Evolutionary conservation across 164 flowering plant genomes (phyloP), one percentile per base, ranked within the genome.

Genomic region (Cinnamomum chago): DNA sequence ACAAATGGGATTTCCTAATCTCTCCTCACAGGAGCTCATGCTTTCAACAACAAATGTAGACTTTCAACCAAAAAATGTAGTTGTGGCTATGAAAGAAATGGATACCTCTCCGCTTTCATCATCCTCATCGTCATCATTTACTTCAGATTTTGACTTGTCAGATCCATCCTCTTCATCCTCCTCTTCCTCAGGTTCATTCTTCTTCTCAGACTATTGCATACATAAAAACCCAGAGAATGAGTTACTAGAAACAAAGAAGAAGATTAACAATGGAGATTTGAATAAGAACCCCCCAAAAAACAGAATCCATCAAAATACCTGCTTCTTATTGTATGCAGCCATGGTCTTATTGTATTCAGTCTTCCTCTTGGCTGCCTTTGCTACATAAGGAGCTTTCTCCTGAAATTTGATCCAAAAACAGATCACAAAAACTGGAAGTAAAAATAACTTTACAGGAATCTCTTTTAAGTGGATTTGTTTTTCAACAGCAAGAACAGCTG

Each of bases 331-430:
- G 83, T 91, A 91, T 17, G 87, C 88, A 47, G 80, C 73, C 84
- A 89, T 75, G 65, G 27, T 81, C 78, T 84, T 83, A 76, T 76
- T 81, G 72, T 89, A 91, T 50, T 90, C 95, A n/a, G 65, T 68
- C 85, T 89, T 89, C 76, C 88, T 80, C 72, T 89, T 87, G 80
- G 85, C 92, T 10, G 93, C 88, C 74, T 82, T 85, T 0, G 82
- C 83, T 4, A 78, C 83, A 55, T 65, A 91, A 1, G 95, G 95
- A 50, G 92, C 92, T 73, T 91, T 91, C 24, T 91, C 95, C 93
- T 89, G 30, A n/a, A 55, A 22, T 10, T 23, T 35, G 23, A 51
- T 7, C 3, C 11, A 28, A 67, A 11, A 33, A 14, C 15, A 67
- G 20, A 55, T 3, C 3, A 52, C 18, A 52, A 52, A 52, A 52